Evolutionary conservation across 164 flowering plant species (phyloP), one percentile per base, ranked within the genome.

Genomic region (Magnolia sinica): DNA sequence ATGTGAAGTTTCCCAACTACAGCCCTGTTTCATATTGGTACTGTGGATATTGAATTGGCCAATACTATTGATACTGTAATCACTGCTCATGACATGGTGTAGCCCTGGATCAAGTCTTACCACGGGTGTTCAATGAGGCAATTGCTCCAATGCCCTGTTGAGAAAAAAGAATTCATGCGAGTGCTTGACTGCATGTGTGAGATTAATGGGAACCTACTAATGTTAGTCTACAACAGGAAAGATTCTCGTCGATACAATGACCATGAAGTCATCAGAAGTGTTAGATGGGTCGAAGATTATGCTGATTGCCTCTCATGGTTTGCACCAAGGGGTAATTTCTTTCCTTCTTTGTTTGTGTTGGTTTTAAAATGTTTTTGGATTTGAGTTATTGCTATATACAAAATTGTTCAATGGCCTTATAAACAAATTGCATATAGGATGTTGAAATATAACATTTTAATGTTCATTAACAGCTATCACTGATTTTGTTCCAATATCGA

Each of bases 221-320:
- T 66, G 23, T 8, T 24, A 66, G 16, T 66, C 24, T 83, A n/a
- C 3, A 4, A 68, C 79, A 92, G 98, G 98, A 67, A 92, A 86
- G 82, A 65, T 95, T 86, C 79, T 95, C 70, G 78, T 59, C 50
- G 96, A 92, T 76, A 74, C 79, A 4, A 77, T 74, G 85, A 85
- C 91, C 51, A 78, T 95, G 86, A 81, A 70, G 64, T 81, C 85
- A 18, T 84, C 87, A 23, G 86, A 82, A 59, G 76, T 95, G 22
- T 71, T 64, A 0, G 79, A 85, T 85, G 95, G 97, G 19, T 83
- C 92, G 7, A 93, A 89, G 78, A 52, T 95, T 80, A 93, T 93
- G 98, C 92, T 95, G 69, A 79, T 95, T 83, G 92, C 94, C 70
- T 88, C 98, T 72, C 92, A 92, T 70, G 99, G 99, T 19, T 74